Evolutionary conservation across 129 eudicot genomes (phyloP), one percentile per base, ranked within the genome.

Genomic region (Cynara cardunculus): DNA sequence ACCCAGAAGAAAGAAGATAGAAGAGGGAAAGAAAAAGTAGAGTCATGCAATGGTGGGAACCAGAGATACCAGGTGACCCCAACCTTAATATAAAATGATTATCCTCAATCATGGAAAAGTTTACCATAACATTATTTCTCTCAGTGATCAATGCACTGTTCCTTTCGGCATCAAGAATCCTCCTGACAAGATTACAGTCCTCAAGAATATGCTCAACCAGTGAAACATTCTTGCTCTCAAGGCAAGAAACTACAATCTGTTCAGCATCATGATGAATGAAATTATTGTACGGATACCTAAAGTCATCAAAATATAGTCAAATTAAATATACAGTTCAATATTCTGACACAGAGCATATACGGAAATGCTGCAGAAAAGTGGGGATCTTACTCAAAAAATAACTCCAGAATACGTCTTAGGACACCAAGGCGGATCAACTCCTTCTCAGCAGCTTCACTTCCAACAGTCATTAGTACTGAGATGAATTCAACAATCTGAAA

Each of bases 231-330:
- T 95, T 92, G 91, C 97, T 90, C 79, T 90, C 97, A 77, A 95
- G 80, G 88, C 97, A 95, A 81, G 92, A 86, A 67, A 76, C 73
- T 75, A 95, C 69, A 69, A 95, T 91, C 72, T 81, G 90, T 75
- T 92, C 99, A 65, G 88, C 93, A 85, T 92, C 93, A 84, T 90
- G 97, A 81, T 95, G 99, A 76, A 95, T 73, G 87, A 95, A 95
- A 77, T 95, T 95, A 82, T 95, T 95, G 93, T 87, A 95, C 18
- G 99, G 97, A 84, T 95, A 95, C 97, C 99, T 95, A 73, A 65
- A 87, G 39, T 72, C 77, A 68, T 61, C 25, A 31, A 59, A 81
- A 21, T n/a, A 73, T 44, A 24, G 56, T 82, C 39, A 31, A 75
- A 10, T 76, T 34, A 72, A 27, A 56, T 22, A 21, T 12, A 73